A percentile compares a stretch with the other conserved stretches of the same genome.
phyloP scores from a whole-genome alignment of 1,284 basidiomycete species.

The Ganoderma leucocontextum region DNA sequence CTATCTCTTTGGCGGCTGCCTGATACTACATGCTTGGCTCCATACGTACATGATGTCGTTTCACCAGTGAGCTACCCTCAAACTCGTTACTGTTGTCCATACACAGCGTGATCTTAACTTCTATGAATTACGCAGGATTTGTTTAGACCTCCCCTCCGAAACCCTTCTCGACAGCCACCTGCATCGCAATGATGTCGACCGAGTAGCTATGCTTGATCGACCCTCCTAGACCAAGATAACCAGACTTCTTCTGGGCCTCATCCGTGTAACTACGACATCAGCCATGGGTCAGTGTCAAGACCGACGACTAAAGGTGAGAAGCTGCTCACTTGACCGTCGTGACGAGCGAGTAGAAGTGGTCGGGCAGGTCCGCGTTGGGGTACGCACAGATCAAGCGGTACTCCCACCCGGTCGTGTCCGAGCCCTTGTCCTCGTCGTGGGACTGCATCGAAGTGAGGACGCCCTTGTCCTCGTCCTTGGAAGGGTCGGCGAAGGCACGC shows the following conservation, averaged over 20 bases:
- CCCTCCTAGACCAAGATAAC: neutral
- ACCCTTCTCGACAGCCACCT: neutral
- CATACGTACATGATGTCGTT: neutral
- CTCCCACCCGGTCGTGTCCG: neutral
- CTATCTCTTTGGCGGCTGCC: neutral
- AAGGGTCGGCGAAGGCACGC: neutral
- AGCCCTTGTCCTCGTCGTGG: neutral
- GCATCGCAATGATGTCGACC: neutral
- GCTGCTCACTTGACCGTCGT: neutral
- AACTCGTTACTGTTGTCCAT: no score
- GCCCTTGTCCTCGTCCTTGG: neutral
- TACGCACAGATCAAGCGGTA: slow-evolving; percentile 1
- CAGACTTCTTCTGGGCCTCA: neutral
- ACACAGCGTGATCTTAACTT: neutral
- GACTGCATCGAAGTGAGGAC: neutral
- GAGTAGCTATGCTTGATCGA: neutral
- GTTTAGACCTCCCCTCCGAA: neutral
- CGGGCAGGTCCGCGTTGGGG: neutral
- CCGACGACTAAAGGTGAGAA: neutral
- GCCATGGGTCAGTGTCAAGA: neutral
- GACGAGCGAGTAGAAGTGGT: neutral
- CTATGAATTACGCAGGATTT: no score
- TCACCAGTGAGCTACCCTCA: neutral
- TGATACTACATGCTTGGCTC: neutral
- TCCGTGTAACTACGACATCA: neutral